Evolutionary conservation across 305 asterid genomes (phyloP).

Genomic region (Fraxinus albicans): DNA sequence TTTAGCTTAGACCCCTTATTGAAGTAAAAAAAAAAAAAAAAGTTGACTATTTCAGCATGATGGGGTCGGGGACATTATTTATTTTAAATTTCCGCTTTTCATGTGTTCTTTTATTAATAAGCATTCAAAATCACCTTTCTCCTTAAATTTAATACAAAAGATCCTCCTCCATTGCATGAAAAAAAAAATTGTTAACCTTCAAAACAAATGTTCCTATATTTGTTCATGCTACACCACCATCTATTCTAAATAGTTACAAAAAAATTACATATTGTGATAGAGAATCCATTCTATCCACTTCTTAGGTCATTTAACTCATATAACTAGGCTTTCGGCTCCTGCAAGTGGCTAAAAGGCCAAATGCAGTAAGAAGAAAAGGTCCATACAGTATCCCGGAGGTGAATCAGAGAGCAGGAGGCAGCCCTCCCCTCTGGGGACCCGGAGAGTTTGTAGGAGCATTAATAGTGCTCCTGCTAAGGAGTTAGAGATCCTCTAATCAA

Average conservation of each 20-base stretch:
- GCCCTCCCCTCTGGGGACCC: background rate
- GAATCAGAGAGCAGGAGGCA: background rate
- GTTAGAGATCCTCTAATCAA: background rate
- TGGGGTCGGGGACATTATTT: background rate
- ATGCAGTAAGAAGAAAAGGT: background rate
- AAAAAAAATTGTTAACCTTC: background rate
- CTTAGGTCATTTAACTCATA: background rate
- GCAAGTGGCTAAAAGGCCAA: background rate
- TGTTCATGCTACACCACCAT: background rate
- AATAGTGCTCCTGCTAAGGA: background rate
- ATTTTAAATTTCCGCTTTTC: background rate
- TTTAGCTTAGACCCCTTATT: background rate
- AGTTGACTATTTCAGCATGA: background rate
- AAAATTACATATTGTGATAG: background rate
- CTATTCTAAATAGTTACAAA: background rate
- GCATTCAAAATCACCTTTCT: background rate
- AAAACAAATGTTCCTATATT: background rate
- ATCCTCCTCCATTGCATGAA: conserved; percentile 1
- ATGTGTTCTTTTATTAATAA: background rate
- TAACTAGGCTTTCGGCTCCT: background rate
- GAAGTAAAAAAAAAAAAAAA: background rate
- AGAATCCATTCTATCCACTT: background rate
- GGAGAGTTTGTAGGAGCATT: background rate
- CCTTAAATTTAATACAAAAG: background rate
- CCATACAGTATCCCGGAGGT: background rate